These are phyloP conservation scores for Datisca glomerata DNA, from an alignment of 306 rosid species.

Conservation along the genomic window DNA sequence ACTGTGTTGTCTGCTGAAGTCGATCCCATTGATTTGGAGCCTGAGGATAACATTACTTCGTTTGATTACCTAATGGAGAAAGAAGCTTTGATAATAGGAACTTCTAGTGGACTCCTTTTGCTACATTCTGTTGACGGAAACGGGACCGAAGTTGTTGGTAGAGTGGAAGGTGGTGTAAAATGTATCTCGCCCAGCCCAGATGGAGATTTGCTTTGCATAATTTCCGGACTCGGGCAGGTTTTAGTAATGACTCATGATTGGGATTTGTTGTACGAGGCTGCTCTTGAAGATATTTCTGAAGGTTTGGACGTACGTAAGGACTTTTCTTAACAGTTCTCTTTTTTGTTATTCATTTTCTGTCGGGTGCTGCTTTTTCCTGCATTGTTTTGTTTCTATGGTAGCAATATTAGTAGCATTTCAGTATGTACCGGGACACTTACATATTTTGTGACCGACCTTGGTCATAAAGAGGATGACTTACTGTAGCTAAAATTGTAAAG, in stretches of 20 bases:
- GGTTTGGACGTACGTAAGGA: constrained; percentile 68
- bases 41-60: constrained; percentile 51
- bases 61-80: constrained; percentile 90
- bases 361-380: background rate
- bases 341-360: background rate
- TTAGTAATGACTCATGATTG: constrained; percentile 86
- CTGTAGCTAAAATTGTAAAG: too few relatives aligned
- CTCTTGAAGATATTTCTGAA: constrained; percentile 35
- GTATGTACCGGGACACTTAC: too few relatives aligned
- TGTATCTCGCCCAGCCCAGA: constrained; percentile 82
- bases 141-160: constrained; percentile 58
- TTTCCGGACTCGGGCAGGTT: constrained; percentile 52
- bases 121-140: constrained; percentile 42
- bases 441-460: too few relatives aligned
- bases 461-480: too few relatives aligned
- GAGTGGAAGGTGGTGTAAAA: constrained; percentile 70
- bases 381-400: background rate
- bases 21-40: constrained; percentile 46
- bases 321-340: constrained; percentile 12
- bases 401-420: too few relatives aligned
- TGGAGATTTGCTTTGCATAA: constrained; percentile 60
- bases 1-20: constrained; percentile 24
- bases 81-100: constrained; percentile 76
- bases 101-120: constrained; percentile 50
- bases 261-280: constrained; percentile 73